Conservation (phyloP, 2,329 filamentous ascomycete species). For the Calonectria leucothoes region DNA sequence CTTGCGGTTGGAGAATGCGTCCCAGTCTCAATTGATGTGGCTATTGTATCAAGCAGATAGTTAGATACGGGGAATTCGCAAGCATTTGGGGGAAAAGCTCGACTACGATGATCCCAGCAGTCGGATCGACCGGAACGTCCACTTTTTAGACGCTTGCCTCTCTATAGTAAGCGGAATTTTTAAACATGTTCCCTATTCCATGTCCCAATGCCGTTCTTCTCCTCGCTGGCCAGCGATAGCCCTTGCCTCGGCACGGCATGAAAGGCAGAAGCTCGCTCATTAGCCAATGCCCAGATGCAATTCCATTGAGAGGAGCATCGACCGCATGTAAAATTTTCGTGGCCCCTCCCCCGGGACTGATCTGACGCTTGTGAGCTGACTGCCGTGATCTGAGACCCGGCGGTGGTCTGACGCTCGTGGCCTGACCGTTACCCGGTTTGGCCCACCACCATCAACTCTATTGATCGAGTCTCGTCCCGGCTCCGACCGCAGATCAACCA, state of each 20-base stretch:
- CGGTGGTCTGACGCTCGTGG: neutral
- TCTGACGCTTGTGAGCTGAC: neutral
- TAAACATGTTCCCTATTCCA: neutral
- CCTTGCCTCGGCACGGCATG: neutral
- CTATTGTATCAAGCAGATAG: neutral
- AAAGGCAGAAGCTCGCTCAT: neutral
- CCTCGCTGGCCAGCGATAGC: neutral
- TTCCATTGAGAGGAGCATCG: neutral
- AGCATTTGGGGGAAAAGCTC: neutral
- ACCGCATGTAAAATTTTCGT: neutral
- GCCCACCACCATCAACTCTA: neutral
- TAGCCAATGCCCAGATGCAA: neutral
- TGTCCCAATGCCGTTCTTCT: neutral
- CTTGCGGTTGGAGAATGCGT: neutral
- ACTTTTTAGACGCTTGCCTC: neutral
- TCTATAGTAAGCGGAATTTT: neutral
- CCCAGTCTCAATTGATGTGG: neutral
- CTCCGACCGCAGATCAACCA: neutral
- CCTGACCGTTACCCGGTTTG: neutral
- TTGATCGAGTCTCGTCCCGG: neutral
- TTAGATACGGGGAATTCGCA: neutral
- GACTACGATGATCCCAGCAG: neutral
- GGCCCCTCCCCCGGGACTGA: neutral
- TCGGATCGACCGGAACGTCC: slow-evolving; percentile 1
- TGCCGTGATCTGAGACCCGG: neutral